phyloP scores from a whole-genome alignment of 306 rosid species.

The Ceratonia siliqua region DNA sequence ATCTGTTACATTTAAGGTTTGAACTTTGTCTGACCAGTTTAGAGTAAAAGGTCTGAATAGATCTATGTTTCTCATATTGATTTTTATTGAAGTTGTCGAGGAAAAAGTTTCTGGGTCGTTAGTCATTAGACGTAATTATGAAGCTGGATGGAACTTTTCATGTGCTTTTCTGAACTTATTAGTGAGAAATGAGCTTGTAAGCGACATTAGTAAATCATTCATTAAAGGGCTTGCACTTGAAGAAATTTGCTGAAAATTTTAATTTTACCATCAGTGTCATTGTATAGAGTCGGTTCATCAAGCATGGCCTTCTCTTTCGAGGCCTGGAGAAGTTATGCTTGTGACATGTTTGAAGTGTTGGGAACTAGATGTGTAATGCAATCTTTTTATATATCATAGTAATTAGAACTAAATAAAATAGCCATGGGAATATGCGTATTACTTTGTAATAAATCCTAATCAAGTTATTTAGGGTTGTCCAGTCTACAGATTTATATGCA shows the following conservation, averaged over 20 bases:
- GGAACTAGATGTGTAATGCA: neutral
- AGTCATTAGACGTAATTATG: neutral
- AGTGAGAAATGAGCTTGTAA: neutral
- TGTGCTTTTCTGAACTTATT: neutral
- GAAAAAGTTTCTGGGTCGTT: neutral
- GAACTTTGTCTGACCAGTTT: slow-evolving; percentile 9
- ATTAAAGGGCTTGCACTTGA: neutral
- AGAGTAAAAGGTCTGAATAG: slow-evolving; percentile 5
- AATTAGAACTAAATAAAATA: neutral
- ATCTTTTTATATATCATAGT: neutral
- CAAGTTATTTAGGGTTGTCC: neutral
- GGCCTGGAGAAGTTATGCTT: neutral
- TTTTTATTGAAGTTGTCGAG: neutral
- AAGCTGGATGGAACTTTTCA: neutral
- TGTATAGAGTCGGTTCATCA: neutral
- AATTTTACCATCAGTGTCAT: neutral
- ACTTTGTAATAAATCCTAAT: neutral
- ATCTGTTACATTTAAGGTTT: slow-evolving; percentile 38
- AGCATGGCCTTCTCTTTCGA: neutral
- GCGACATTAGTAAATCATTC: neutral
- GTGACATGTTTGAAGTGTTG: neutral
- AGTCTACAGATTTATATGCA: neutral
- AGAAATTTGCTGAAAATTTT: neutral
- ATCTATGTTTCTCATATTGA: slow-evolving; percentile 30
- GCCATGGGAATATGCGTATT: neutral